A percentile compares a stretch with the other conserved stretches of the same genome.
phyloP scores from a whole-genome alignment of 441 rosid genomes.

The Syzygium syzygioides region DNA sequence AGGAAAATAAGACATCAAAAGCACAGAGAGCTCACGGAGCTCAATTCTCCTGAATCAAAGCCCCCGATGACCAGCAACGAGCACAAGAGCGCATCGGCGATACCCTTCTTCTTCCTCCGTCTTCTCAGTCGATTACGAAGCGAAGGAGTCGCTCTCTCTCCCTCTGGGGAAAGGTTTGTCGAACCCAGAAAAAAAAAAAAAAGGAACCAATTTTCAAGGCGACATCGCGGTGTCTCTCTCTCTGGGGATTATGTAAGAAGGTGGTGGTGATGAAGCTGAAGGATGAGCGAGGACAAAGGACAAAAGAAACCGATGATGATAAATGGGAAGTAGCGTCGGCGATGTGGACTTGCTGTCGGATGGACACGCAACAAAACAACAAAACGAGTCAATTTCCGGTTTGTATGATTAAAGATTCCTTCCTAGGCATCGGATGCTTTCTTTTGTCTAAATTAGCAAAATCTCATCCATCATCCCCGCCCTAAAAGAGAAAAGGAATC shows the following conservation, averaged over 20 bases:
- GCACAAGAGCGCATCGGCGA: background rate
- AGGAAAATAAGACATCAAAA: background rate
- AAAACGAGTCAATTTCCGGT: background rate
- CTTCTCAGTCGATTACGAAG: background rate
- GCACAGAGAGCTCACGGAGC: background rate
- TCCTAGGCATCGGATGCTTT: background rate
- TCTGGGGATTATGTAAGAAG: background rate
- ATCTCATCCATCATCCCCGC: background rate
- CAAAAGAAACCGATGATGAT: background rate
- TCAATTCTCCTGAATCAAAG: background rate
- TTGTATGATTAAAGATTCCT: background rate
- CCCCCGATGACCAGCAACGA: background rate
- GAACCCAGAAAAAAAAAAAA: background rate
- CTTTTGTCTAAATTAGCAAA: background rate
- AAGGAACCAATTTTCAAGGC: background rate
- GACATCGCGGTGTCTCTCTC: background rate
- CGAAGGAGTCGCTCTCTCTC: background rate
- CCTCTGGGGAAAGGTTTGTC: background rate
- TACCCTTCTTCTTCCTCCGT: background rate
- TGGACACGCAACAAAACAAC: background rate
- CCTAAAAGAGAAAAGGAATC: background rate
- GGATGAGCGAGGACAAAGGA: background rate
- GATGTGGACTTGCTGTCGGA: background rate
- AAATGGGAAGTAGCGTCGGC: background rate
- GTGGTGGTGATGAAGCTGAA: background rate